Evolutionary conservation across 257 asterid genomes (phyloP), one percentile per base, ranked within the genome.

Genomic region (Solanum chaucha): DNA sequence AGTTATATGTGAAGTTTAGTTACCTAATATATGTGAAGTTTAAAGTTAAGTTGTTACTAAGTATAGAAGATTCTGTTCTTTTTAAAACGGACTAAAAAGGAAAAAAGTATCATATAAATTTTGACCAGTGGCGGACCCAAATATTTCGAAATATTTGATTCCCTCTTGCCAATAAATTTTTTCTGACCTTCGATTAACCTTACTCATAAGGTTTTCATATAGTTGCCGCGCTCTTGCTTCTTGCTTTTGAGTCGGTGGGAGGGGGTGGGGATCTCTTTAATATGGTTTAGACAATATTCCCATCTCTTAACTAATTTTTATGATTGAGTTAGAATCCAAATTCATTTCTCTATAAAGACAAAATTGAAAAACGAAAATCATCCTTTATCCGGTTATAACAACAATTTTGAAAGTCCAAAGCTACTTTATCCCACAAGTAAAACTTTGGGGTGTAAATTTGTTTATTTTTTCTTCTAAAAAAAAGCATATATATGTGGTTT

Each of bases 361-460:
- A 51, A 5, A 15, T 51, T 0, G 22, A 2, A 15, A 51, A 15
- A 51, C 0, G 3, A 17, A 51, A 51, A 51, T 6, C n/a, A 6
- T 0, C 4, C 17, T 51, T 48, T 20, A 8, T 59, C 13, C 1
- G 0, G 4, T 0, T 8, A 7, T 59, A 20, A 59, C 67, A 58
- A 20, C 1, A 55, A 59, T 9, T 59, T 59, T 59, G 6, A 59
- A 59, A 22, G 28, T 22, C 3, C n/a, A 22, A 59, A 8, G 28
- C 5, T 59, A 59, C 14, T 22, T 59, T 59, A 59, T 59, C 6
- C 5, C 68, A 59, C 28, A 22, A 59, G 0, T 59, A 65, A 9
- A 24, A 65, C 34, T 65, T 65, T 24, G 0, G 4, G 8, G 6
- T 9, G 72, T 24, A 65, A 65, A 24, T 65, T 65, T 65, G 10